A percentile compares a stretch with the other conserved stretches of the same genome.
Evolutionary conservation across 179 eudicot species (phyloP).

Genomic region (Sideroxylon spinosum): DNA sequence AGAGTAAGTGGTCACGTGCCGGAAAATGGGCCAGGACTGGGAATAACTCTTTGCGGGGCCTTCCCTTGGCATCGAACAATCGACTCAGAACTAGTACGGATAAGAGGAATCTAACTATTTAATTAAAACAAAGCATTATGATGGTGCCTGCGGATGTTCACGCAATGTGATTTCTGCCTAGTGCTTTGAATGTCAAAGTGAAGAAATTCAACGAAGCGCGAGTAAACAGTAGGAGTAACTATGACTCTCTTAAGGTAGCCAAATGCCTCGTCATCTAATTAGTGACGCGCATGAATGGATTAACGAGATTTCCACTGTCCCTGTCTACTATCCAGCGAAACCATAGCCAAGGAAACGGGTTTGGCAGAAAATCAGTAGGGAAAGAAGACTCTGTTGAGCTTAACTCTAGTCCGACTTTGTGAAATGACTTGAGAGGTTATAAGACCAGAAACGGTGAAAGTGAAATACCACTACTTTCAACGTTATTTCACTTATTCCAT

Average conservation of each 20-base stretch:
- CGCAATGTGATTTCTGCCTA: conserved; percentile 78
- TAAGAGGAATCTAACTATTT: conserved; percentile 62
- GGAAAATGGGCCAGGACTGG: no score
- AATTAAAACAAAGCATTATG: conserved; percentile 68
- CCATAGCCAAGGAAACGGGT: no score
- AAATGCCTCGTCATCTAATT: conserved; percentile 64
- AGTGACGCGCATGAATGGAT: conserved; percentile 27
- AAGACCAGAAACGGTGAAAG: no score
- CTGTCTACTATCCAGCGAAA: no score
- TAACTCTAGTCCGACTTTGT: no score
- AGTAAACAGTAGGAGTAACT: conserved; percentile 83
- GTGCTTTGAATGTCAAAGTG: conserved; percentile 84
- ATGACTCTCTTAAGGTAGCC: conserved; percentile 88
- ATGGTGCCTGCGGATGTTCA: conserved; percentile 63
- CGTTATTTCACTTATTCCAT: conserved; percentile 49
- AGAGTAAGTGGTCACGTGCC: no score
- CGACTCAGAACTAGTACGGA: conserved; percentile 54
- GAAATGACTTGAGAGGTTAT: no score
- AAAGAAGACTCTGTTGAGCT: no score
- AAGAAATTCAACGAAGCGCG: conserved; percentile 75
- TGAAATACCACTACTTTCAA: no score
- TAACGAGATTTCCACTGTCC: conserved; percentile 12
- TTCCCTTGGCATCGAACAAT: conserved; percentile 33
- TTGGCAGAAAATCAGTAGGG: no score
- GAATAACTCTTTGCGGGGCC: neutral